These are phyloP conservation scores for Colletotrichum sp. DNA, from an alignment of 2,329 filamentous ascomycete species.

Conservation along the genomic window DNA sequence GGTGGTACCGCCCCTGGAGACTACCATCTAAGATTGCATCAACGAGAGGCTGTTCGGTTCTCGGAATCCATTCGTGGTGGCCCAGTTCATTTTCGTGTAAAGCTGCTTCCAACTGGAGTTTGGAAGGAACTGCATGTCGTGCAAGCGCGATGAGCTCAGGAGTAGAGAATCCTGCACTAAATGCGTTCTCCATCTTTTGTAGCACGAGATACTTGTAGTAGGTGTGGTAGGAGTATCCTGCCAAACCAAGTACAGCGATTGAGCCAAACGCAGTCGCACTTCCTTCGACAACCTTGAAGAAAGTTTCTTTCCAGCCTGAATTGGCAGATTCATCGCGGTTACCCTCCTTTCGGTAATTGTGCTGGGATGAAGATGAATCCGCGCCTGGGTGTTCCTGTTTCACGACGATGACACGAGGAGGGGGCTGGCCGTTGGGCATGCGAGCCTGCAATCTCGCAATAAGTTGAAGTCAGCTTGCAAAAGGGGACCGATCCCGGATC, in stretches of 20 bases:
- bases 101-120: conserved; percentile 25
- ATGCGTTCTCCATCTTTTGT: conserved; percentile 89
- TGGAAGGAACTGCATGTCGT: conserved; percentile 55
- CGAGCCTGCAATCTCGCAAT: background rate
- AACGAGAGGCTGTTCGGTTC: conserved; percentile 81
- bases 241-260: conserved; percentile 72
- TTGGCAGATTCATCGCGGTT: background rate
- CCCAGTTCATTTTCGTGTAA: conserved; percentile 31
- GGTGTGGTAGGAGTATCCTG: conserved; percentile 79
- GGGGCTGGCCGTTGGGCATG: background rate
- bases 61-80: conserved; percentile 74
- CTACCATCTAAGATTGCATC: conserved; percentile 82
- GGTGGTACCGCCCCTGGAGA: conserved; percentile 82
- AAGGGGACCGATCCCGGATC: background rate
- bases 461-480: background rate
- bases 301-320: background rate
- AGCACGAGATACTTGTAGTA: conserved; percentile 90
- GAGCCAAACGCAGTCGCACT: conserved; percentile 79
- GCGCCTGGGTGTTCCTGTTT: background rate
- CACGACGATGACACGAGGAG: background rate
- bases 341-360: background rate
- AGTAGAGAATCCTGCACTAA: conserved; percentile 89
- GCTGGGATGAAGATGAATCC: background rate
- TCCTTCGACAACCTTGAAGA: conserved; percentile 71
- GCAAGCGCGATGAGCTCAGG: conserved; percentile 78